Base-by-base conservation (phyloP, 2,329 filamentous ascomycete genomes). In the Botrytis hyacinthi region DNA sequence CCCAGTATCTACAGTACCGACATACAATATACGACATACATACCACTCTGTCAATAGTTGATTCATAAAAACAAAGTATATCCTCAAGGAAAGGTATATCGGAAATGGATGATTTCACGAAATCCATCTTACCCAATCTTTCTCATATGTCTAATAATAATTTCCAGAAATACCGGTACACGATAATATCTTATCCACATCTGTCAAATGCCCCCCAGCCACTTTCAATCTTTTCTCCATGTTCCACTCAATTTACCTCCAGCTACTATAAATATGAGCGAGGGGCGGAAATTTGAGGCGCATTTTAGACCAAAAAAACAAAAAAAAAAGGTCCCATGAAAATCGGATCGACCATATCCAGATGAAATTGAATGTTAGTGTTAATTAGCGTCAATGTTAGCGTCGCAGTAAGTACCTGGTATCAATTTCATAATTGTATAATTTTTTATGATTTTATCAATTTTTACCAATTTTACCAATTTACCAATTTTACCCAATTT, bases 271-370 rank as follows among this genome's bases (percentile, higher is more conserved):
- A 44, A 14, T 26, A 14, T 51, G 22, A 20, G 12, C 48, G 48
- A 51, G 48, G 26, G n/a, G 29, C 29, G 42, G 57, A 63, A 54
- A 71, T 71, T 71, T 42, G 69, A 71, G 26, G 59, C 35, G 44
- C 44, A 54, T 71, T 26, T 5, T 5, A 4, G 26, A 12, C 1
- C 22, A 5, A 14, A 26, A 46, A 46, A 26, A 22, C 32, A 44
- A 70, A 35, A 8, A 35, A 32, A 22, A 46, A 22, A 51, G 46
- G 46, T 26, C 16, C 63, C 63, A 51, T 29, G 48, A 22, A 59
- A 70, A 63, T 65, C 40, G 40, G 26, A 65, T 46, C 42, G 22
- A 46, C 40, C 4, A 35, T 26, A 35, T 29, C 20, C n/a, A 22
- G 29, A 66, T 35, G 48, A 65, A 18, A 20, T 51, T 4, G 6